Conservation (phyloP, 179 eudicot genomes). For the Monotropa hypopitys region DNA sequence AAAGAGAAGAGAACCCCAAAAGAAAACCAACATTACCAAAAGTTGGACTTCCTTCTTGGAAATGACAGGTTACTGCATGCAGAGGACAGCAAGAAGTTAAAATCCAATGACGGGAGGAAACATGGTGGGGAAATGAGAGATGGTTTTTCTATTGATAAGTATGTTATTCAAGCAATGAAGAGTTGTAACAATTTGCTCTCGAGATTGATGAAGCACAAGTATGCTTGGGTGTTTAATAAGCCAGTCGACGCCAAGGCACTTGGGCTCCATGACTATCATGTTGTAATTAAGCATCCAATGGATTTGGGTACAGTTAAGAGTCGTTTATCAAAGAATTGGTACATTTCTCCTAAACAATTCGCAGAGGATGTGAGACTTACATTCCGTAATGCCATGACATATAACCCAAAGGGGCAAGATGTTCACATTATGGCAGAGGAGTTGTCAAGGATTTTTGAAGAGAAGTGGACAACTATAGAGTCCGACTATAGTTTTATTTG, state of each 20-base stretch:
- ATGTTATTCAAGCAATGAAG: conserved; percentile 24
- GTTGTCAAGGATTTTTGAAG: conserved; percentile 39
- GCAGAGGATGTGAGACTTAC: conserved; percentile 73
- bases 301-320: conserved; percentile 70
- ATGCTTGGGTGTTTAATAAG: conserved; percentile 46
- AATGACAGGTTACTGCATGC: conserved; percentile 64
- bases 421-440: conserved; percentile 48
- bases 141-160: conserved; percentile 33
- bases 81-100: conserved; percentile 53
- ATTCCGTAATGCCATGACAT: conserved; percentile 56
- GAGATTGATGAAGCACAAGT: conserved; percentile 47
- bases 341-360: conserved; percentile 49
- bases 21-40: conserved; percentile 53
- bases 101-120: conserved; percentile 36
- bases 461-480: conserved; percentile 32
- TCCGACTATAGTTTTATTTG: conserved; percentile 23
- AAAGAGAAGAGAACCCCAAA: conserved; percentile 81
- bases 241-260: conserved; percentile 44
- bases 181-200: conserved; percentile 35
- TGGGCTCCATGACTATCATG: conserved; percentile 59
- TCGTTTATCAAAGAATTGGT: conserved; percentile 32
- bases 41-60: conserved; percentile 51
- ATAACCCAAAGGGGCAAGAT: conserved; percentile 73
- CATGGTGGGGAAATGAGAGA: conserved; percentile 25
- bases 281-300: conserved; percentile 61